These are phyloP conservation scores for Ambrosiella xylebori DNA, from an alignment of 2,329 filamentous ascomycete species.

Conservation along the genomic window DNA sequence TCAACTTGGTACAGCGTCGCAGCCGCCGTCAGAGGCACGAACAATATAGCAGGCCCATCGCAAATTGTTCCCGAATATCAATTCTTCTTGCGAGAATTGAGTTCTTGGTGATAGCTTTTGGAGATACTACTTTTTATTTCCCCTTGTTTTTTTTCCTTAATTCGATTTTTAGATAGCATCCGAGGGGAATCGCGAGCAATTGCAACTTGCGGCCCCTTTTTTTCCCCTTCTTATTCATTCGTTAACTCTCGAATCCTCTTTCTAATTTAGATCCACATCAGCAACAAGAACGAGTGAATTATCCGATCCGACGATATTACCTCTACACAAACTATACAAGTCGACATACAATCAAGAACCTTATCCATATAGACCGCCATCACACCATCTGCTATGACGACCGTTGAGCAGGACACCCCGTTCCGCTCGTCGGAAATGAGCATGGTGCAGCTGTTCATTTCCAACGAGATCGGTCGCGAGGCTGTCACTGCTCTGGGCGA, in stretches of 20 bases:
- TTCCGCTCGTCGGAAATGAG: constrained; percentile 99
- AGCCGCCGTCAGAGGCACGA: neutral
- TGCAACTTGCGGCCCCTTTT: neutral
- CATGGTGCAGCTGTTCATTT: constrained; percentile 98
- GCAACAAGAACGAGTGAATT: neutral
- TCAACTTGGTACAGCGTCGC: neutral
- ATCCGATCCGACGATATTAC: neutral
- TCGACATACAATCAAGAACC: neutral
- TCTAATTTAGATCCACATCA: neutral
- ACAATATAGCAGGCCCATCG: neutral
- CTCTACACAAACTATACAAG: neutral
- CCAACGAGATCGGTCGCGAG: constrained; percentile 96
- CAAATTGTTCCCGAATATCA: neutral
- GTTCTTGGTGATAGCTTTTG: constrained; percentile 1
- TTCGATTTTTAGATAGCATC: constrained; percentile 2
- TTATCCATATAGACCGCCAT: neutral
- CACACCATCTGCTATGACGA: constrained; percentile 30
- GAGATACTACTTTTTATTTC: neutral
- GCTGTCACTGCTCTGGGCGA: constrained; percentile 93
- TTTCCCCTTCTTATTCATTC: neutral
- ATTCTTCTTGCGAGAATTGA: neutral
- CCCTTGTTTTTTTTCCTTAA: neutral
- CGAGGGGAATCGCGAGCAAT: neutral
- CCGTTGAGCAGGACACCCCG: constrained; percentile 67
- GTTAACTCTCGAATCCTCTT: neutral